These are phyloP conservation scores for Aspergillus proliferans DNA, from an alignment of 2,329 filamentous ascomycete species.

Conservation along the genomic window DNA sequence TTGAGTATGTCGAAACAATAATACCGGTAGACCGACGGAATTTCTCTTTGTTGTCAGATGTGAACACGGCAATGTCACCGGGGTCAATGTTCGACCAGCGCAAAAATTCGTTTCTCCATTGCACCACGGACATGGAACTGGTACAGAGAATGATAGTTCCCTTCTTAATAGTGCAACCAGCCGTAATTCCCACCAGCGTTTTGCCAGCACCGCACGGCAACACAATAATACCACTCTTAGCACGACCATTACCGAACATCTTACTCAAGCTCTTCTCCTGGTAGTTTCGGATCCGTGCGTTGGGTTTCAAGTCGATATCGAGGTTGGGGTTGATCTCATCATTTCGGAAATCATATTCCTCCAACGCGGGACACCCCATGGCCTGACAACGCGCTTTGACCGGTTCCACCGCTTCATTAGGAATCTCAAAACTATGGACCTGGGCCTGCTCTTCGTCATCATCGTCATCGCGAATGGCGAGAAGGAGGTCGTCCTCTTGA, in stretches of 20 bases:
- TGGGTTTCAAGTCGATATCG: slow-evolving; percentile 86
- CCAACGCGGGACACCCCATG: slow-evolving; percentile 78
- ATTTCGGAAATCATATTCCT: slow-evolving; percentile 96
- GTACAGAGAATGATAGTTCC: slow-evolving; percentile 92
- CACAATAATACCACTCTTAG: slow-evolving; percentile 95
- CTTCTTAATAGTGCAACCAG: slow-evolving; percentile 96
- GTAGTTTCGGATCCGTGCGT: slow-evolving; percentile 85
- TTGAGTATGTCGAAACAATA: slow-evolving; percentile 95
- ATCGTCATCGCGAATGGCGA: slow-evolving; percentile 65
- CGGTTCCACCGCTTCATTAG: slow-evolving; percentile 70
- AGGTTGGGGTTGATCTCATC: slow-evolving; percentile 84
- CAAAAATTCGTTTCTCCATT: slow-evolving; percentile 93
- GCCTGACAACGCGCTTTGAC: slow-evolving; percentile 87
- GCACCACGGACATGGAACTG: slow-evolving; percentile 94
- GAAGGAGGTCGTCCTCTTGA: slow-evolving; percentile 62
- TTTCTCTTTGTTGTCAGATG: slow-evolving; percentile 79
- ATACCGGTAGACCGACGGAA: slow-evolving; percentile 90
- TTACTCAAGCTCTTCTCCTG: slow-evolving; percentile 97
- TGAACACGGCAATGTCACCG: slow-evolving; percentile 90
- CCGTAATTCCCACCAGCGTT: slow-evolving; percentile 95
- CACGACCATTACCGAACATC: slow-evolving; percentile 98
- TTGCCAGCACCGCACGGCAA: slow-evolving; percentile 94
- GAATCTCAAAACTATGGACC: slow-evolving; percentile 90
- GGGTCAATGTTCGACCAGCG: slow-evolving; percentile 99
- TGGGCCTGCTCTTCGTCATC: slow-evolving; percentile 78